Conservation (phyloP, 257 asterid genomes). For the Echium plantagineum region DNA sequence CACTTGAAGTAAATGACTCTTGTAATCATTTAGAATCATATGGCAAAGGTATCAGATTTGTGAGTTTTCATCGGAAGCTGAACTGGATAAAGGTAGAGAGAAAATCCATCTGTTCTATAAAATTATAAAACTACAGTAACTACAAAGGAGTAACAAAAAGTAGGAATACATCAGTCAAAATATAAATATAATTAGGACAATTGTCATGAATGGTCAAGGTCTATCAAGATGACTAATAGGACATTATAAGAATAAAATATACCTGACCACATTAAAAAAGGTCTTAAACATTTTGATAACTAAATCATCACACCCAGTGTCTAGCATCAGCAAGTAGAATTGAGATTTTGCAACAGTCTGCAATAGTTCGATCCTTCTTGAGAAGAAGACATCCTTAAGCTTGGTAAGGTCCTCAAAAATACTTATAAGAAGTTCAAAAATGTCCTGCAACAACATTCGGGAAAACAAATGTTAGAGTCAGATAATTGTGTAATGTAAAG, state of each 20-base stretch:
- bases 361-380: slow-evolving; percentile 40
- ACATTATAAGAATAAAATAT: background rate
- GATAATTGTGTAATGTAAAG: slow-evolving; percentile 1
- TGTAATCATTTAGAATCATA: background rate
- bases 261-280: slow-evolving; percentile 70
- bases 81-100: background rate
- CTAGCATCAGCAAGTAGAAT: slow-evolving; percentile 64
- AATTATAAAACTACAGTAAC: no score
- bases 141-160: no score
- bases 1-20: background rate
- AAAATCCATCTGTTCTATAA: no score
- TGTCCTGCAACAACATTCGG: slow-evolving; percentile 39
- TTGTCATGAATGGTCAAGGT: no score
- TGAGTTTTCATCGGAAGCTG: background rate
- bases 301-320: slow-evolving; percentile 68
- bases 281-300: slow-evolving; percentile 54
- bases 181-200: no score
- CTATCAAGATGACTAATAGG: no score
- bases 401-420: slow-evolving; percentile 60
- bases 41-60: background rate
- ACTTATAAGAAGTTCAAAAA: slow-evolving; percentile 47
- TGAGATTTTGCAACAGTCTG: slow-evolving; percentile 56
- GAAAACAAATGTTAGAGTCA: slow-evolving; percentile 4
- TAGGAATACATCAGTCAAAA: no score
- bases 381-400: slow-evolving; percentile 43